These are phyloP conservation scores for Cordyceps javanica DNA, from an alignment of 2,329 filamentous ascomycete genomes.

Conservation along the genomic window DNA sequence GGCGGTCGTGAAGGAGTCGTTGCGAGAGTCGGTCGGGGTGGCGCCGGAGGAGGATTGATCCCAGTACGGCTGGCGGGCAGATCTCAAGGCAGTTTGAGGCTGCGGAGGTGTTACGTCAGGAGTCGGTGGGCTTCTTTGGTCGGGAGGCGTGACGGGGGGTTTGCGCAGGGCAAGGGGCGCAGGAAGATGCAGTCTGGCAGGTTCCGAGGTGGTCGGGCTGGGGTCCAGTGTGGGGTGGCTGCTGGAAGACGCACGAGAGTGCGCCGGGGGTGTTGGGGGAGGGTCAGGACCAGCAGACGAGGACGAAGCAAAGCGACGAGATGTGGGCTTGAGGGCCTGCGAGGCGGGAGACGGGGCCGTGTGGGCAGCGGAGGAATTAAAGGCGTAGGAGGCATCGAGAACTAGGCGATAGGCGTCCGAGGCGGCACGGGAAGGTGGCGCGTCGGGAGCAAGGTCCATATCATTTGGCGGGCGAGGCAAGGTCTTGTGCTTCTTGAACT, in stretches of 20 bases:
- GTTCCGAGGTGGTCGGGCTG: slow-evolving; percentile 35
- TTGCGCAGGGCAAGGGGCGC: slow-evolving; percentile 24
- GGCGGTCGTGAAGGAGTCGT: slow-evolving; percentile 68
- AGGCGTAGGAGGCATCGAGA: slow-evolving; percentile 23
- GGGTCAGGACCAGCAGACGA: slow-evolving; percentile 36
- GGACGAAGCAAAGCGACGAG: slow-evolving; percentile 32
- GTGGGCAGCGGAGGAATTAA: slow-evolving; percentile 14
- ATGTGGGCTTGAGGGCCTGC: slow-evolving; percentile 35
- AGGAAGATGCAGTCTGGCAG: slow-evolving; percentile 31
- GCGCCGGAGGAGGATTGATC: slow-evolving; percentile 47
- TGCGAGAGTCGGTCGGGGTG: slow-evolving; percentile 53
- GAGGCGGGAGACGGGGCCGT: slow-evolving; percentile 32
- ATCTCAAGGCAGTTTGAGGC: slow-evolving; percentile 35
- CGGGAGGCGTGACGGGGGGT: slow-evolving; percentile 54
- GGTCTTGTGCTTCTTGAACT: slow-evolving; percentile 42
- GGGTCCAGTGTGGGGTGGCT: slow-evolving; percentile 39
- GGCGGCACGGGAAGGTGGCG: slow-evolving; percentile 20
- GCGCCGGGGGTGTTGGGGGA: slow-evolving; percentile 58
- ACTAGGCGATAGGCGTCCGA: slow-evolving; percentile 18
- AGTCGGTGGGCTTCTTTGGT: slow-evolving; percentile 63
- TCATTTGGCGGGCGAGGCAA: slow-evolving; percentile 32
- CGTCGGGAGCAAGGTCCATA: slow-evolving; percentile 17
- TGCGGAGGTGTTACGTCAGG: slow-evolving; percentile 70
- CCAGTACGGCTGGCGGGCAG: slow-evolving; percentile 38
- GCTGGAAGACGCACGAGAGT: slow-evolving; percentile 52